Evolutionary conservation across 208 protist genomes (phyloP), one percentile per base, ranked within the genome.

Genomic region (Acanthamoeba polyphaga): DNA sequence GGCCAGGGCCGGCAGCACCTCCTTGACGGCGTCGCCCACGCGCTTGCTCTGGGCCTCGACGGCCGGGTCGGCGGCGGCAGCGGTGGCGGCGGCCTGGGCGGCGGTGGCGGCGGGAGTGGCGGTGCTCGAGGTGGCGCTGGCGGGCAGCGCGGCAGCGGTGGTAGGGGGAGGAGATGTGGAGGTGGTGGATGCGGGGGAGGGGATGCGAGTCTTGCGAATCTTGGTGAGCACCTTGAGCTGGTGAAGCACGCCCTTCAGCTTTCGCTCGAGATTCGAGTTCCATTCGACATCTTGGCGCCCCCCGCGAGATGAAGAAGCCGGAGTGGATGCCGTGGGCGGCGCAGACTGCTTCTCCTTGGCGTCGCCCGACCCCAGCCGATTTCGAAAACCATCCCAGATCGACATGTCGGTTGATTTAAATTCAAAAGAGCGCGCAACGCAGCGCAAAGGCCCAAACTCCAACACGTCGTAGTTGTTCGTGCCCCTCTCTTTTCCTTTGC

Each of bases 191-290:
- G 78, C 3, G 32, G 78, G 78, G 27, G 78, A 38, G 49, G 51
- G 24, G 17, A 43, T 46, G 51, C 29, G 17, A 1, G 78, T 38
- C 22, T 74, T 68, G 43, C 64, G 55, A 12, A 92, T 24, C 60
- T 92, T 92, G 53, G 32, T 92, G 29, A 92, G 62, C 58, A 68
- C 87, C 87, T 92, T 92, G 62, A 92, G 64, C 43, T 78, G 87
- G 64, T 92, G 60, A 2, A 92, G 46, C 10, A 49, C 62, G 34
- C 49, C 87, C 38, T 76, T 92, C 17, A 92, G 55, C 34, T 68
- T 92, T 12, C 87, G 55, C 27, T 92, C 87, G 19, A 76, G 64
- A 55, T 92, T 92, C 32, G 87, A 12, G 15, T 43, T 74, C 87
- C 87, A 92, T 51, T 92, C 87, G 13, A 76, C 53, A 27, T 38